phyloP scores from a whole-genome alignment of 2,329 filamentous ascomycete species.

The Colletotrichum melonis region DNA sequence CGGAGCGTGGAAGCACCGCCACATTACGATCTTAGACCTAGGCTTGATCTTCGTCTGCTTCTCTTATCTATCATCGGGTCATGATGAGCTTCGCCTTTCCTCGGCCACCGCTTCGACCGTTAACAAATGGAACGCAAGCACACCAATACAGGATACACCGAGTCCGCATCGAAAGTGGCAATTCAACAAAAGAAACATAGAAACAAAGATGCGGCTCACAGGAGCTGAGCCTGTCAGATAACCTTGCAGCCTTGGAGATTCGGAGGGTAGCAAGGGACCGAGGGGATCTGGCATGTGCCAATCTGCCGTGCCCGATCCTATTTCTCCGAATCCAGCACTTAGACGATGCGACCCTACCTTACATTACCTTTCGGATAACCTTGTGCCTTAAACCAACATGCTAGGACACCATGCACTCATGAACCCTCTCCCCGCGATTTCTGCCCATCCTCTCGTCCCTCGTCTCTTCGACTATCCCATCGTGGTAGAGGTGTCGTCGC shows the following conservation, averaged over 20 bases:
- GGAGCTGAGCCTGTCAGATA: slow-evolving; percentile 12
- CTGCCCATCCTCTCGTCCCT: slow-evolving; percentile 7
- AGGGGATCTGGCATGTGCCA: slow-evolving; percentile 5
- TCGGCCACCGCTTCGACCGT: neutral
- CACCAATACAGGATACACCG: neutral
- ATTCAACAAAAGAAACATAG: neutral
- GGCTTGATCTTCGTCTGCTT: no score
- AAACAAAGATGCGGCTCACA: slow-evolving; percentile 13
- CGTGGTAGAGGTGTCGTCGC: neutral
- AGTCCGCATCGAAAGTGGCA: slow-evolving; percentile 1
- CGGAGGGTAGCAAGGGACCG: neutral
- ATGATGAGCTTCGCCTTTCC: neutral
- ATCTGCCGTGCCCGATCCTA: neutral
- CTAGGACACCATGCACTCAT: neutral
- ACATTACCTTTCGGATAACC: neutral
- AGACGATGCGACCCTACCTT: slow-evolving; percentile 11
- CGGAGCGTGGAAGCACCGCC: neutral
- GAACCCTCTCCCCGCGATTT: slow-evolving; percentile 1
- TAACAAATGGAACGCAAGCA: neutral
- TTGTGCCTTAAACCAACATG: neutral
- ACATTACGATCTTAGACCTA: neutral
- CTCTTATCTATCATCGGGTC: neutral
- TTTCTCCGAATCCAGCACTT: slow-evolving; percentile 4
- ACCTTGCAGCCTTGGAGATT: neutral
- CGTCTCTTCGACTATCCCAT: slow-evolving; percentile 10